Conservation (phyloP, 148 eudicot genomes). For the Rhododendron ovatum region DNA sequence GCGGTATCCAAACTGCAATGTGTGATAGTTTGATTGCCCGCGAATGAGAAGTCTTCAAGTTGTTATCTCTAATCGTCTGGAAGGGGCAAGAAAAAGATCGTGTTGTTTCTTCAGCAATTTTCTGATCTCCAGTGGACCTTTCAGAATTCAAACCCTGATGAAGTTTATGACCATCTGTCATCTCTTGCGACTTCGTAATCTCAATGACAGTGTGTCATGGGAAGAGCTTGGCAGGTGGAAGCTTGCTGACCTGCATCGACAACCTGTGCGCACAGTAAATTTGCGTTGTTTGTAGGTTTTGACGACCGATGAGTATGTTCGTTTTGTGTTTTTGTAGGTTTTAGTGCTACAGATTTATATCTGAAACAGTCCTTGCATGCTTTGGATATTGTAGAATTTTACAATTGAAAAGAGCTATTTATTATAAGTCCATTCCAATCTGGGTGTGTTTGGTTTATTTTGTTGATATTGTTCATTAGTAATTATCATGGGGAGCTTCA, state of each 20-base stretch:
- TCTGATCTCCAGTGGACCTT: neutral
- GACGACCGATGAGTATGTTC: neutral
- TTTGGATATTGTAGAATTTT: neutral
- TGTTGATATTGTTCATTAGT: neutral
- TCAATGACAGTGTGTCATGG: neutral
- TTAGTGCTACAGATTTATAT: neutral
- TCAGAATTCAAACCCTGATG: neutral
- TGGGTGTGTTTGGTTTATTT: neutral
- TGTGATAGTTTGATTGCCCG: neutral
- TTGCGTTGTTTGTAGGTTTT: neutral
- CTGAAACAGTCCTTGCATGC: neutral
- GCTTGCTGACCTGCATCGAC: neutral
- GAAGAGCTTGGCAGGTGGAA: neutral
- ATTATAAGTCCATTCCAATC: neutral
- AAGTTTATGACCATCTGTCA: neutral
- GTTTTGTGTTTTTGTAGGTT: neutral
- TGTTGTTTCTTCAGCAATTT: neutral
- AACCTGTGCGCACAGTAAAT: neutral
- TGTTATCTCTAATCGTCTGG: neutral
- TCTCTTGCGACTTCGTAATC: neutral
- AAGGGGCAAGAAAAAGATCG: neutral
- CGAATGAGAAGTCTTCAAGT: neutral
- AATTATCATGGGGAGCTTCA: neutral
- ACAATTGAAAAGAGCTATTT: neutral
- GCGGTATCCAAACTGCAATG: neutral